phyloP scores from a whole-genome alignment of 2,329 filamentous ascomycete genomes.

The Microsporum ferrugineum region DNA sequence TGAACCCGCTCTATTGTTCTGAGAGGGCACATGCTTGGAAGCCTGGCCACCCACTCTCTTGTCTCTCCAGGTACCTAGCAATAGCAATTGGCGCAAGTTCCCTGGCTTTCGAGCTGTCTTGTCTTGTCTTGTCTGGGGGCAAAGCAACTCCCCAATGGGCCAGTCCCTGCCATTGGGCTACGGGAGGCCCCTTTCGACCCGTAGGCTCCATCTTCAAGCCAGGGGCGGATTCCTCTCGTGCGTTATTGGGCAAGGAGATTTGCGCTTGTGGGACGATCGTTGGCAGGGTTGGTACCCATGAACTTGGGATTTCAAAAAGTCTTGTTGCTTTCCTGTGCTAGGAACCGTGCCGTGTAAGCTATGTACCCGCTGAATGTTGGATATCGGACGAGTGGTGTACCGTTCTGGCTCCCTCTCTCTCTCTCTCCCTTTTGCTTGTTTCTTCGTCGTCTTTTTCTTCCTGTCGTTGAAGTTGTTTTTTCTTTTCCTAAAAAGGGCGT shows the following conservation, averaged over 20 bases:
- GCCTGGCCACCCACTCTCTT: background rate
- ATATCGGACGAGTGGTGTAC: background rate
- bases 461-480: background rate
- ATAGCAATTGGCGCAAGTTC: background rate
- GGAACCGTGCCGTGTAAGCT: background rate
- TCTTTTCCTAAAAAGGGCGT: background rate
- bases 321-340: background rate
- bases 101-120: background rate
- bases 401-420: background rate
- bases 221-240: constrained; percentile 1
- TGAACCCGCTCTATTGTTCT: background rate
- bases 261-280: constrained; percentile 5
- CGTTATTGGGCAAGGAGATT: constrained; percentile 1
- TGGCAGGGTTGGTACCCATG: background rate
- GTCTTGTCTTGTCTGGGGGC: background rate
- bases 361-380: background rate
- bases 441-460: background rate
- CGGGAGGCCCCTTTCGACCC: constrained; percentile 4
- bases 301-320: constrained; percentile 1
- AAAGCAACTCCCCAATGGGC: background rate
- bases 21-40: background rate
- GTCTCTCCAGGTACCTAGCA: background rate
- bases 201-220: background rate
- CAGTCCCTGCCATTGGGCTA: background rate
- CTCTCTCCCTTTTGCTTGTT: background rate